These are phyloP conservation scores for Aspergillus phoenicis DNA, from an alignment of 2,329 filamentous ascomycete species.

Conservation along the genomic window DNA sequence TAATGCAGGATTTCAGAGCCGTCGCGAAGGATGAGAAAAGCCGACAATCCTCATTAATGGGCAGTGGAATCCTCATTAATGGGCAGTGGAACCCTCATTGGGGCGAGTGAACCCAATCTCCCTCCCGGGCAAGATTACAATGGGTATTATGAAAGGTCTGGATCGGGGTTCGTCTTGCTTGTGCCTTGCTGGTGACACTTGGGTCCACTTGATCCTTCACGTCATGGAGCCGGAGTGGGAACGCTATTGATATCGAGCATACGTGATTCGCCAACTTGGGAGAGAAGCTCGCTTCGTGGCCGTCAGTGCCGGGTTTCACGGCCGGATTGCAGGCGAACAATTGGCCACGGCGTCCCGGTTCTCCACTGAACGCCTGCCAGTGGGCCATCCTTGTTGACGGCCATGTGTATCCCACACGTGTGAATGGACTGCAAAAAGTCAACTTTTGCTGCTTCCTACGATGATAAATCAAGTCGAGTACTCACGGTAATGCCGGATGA, in stretches of 20 bases:
- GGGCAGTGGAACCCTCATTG: neutral
- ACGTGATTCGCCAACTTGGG: neutral
- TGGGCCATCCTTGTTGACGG: too few relatives aligned
- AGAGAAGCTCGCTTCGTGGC: neutral
- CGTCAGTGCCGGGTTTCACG: neutral
- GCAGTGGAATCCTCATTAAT: neutral
- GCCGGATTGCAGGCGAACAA: neutral
- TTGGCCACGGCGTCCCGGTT: neutral
- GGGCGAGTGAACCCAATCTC: neutral
- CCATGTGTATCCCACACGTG: too few relatives aligned
- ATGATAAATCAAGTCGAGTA: too few relatives aligned
- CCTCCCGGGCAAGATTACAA: too few relatives aligned
- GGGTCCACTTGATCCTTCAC: neutral
- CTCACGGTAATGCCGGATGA: too few relatives aligned
- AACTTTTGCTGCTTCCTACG: too few relatives aligned
- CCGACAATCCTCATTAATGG: neutral
- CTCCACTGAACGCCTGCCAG: too few relatives aligned
- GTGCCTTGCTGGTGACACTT: neutral
- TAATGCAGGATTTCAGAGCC: neutral
- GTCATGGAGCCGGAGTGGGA: neutral
- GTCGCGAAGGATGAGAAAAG: neutral
- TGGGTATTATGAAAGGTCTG: too few relatives aligned
- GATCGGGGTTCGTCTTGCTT: neutral
- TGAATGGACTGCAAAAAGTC: too few relatives aligned
- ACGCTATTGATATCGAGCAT: neutral